Percentiles rank a stretch among this genome's conserved stretches.
Conservation (phyloP, 2,329 filamentous ascomycete species). For the Orbilia blumenaviensis region DNA sequence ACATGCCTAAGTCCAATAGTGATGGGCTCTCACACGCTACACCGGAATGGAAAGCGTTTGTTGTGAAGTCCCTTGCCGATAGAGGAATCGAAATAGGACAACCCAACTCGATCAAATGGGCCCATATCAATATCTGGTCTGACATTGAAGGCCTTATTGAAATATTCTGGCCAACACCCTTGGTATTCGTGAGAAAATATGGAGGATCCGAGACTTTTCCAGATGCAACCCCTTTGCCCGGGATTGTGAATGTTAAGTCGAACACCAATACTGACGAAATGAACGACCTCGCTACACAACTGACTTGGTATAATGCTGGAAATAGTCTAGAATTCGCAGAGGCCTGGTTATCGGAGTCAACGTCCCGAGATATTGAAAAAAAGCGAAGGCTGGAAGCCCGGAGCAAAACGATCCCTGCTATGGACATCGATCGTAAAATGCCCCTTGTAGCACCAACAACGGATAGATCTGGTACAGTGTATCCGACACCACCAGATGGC, state of each 20-base stretch:
- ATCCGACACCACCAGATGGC: constrained; percentile 48
- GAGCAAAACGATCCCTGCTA: constrained; percentile 20
- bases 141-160: constrained; percentile 43
- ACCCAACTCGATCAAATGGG: constrained; percentile 12
- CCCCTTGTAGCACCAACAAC: constrained; percentile 12
- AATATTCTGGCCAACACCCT: constrained; percentile 35
- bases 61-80: constrained; percentile 39
- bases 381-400: constrained; percentile 28
- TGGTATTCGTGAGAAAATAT: constrained; percentile 39
- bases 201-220: background rate
- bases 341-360: constrained; percentile 11
- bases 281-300: constrained; percentile 23
- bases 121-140: constrained; percentile 34
- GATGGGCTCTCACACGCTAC: constrained; percentile 22
- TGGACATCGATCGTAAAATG: constrained; percentile 1
- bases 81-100: constrained; percentile 28
- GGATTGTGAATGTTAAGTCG: background rate
- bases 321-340: constrained; percentile 40
- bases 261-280: background rate
- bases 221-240: background rate
- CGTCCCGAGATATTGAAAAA: constrained; percentile 25
- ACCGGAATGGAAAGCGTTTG: constrained; percentile 49
- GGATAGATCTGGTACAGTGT: constrained; percentile 46
- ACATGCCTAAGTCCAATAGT: background rate
- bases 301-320: constrained; percentile 44